Evolutionary conservation across 495 filamentous ascomycete species (phyloP).

Genomic region (Trichoderma reesei): DNA sequence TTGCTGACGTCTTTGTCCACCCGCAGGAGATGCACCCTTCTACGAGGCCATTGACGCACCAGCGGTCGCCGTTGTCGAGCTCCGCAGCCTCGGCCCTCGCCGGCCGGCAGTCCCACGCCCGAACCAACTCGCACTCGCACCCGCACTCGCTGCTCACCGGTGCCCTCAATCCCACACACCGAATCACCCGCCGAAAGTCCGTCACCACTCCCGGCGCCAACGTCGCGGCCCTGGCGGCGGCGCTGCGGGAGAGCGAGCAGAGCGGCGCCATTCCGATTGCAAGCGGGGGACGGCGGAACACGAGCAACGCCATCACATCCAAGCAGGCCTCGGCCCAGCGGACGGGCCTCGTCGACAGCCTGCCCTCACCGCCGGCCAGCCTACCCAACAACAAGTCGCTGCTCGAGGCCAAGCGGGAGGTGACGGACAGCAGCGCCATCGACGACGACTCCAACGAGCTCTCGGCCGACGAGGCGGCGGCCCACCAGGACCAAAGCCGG

Average conservation of each 20-base stretch:
- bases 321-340: conserved; percentile 33
- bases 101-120: conserved; percentile 47
- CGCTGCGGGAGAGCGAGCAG: conserved; percentile 54
- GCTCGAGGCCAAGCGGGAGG: conserved; percentile 27
- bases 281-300: conserved; percentile 35
- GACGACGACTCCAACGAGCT: conserved; percentile 47
- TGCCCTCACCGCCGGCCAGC: conserved; percentile 49
- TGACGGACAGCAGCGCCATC: conserved; percentile 47
- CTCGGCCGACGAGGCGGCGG: conserved; percentile 47
- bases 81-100: conserved; percentile 29
- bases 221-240: conserved; percentile 61
- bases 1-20: conserved; percentile 30
- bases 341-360: conserved; percentile 40
- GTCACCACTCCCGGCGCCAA: conserved; percentile 68
- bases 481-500: conserved; percentile 54
- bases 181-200: conserved; percentile 89
- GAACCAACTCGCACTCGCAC: conserved; percentile 79
- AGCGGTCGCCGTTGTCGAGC: conserved; percentile 35
- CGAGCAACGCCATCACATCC: conserved; percentile 33
- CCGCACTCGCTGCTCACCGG: conserved; percentile 57
- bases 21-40: conserved; percentile 39
- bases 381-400: conserved; percentile 40
- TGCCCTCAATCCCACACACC: conserved; percentile 68
- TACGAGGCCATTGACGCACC: conserved; percentile 40
- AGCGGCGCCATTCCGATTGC: conserved; percentile 43